Evolutionary conservation across 2,329 filamentous ascomycete species (phyloP), one percentile per base, ranked within the genome.

Genomic region (Nothophoma quercina): DNA sequence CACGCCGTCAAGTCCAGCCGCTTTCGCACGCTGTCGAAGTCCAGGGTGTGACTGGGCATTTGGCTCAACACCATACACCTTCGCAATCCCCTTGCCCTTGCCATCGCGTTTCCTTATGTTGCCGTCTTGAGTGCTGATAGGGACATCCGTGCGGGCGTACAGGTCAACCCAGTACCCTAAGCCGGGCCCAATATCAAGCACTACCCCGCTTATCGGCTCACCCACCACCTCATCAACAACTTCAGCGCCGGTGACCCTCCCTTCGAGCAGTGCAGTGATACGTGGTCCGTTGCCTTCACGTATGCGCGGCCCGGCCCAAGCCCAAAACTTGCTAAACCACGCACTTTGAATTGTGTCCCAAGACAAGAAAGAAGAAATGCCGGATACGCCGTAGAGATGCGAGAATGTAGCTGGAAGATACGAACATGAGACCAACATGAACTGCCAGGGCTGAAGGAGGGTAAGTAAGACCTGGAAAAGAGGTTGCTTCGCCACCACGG

Each of bases 141-240:
- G 56, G 5, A 54, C 39, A 12, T 52, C 42, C 3, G 49, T 40
- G 13, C 47, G 34, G 2, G 41, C 48, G 23, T 57, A 62, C 18
- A 62, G 19, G 42, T 62, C 59, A 2, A 62, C 52, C 59, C 56
- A 62, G 29, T 56, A 62, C 1, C 59, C 59, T 6, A 56, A n/a
- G n/a, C 59, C 59, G 1, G 59, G 59, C 1, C 59, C 59, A 16
- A 62, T 59, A 16, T 62, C 59, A 9, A 62, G 25, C 1, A 62
- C 51, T 9, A 58, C 42, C 5, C 59, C 59, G n/a, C 51, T 50
- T 12, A 59, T 48, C 12, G 59, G 54, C 25, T 44, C 42, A 9
- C 42, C 43, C 1, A 62, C 51, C 22, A 49, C 32, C 7, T 51
- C 34, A 22, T 54, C 34, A 5, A 50, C 53, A 7, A 59, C 46